phyloP scores from a whole-genome alignment of 2,329 filamentous ascomycete genomes.

The Cercospora nicotianae region DNA sequence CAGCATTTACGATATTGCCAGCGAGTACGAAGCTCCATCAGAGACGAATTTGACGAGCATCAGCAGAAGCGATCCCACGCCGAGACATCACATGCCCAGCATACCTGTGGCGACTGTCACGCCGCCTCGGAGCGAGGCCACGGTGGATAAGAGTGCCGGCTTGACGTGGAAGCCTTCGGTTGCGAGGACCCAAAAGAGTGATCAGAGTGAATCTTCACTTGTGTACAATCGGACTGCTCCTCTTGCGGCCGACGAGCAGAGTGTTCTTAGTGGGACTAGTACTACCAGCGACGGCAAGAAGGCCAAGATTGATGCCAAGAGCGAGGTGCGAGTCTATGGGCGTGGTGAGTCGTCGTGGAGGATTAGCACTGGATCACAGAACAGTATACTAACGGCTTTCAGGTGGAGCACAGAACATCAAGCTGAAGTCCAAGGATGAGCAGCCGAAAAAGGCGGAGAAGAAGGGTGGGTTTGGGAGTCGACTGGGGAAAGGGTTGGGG shows the following conservation, averaged over 20 bases:
- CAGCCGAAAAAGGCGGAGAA: conserved; percentile 31
- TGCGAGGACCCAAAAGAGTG: conserved; percentile 15
- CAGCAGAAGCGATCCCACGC: conserved; percentile 31
- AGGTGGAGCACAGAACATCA: conserved; percentile 57
- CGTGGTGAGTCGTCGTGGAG: conserved; percentile 49
- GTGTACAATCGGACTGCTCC: conserved; percentile 36
- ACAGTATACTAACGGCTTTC: conserved; percentile 24
- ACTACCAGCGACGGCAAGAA: conserved; percentile 38
- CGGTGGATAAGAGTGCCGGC: conserved; percentile 25
- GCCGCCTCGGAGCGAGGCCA: conserved; percentile 27
- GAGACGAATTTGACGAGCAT: conserved; percentile 18
- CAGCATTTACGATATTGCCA: conserved; percentile 28
- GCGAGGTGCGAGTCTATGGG: conserved; percentile 55
- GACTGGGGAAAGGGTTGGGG: conserved; percentile 20
- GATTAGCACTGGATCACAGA: conserved; percentile 13
- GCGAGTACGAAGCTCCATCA: conserved; percentile 24
- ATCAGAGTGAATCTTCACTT: conserved; percentile 27
- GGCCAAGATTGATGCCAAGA: conserved; percentile 50
- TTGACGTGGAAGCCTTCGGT: conserved; percentile 31
- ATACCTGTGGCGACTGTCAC: conserved; percentile 22
- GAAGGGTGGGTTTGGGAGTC: conserved; percentile 17
- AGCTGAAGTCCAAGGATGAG: conserved; percentile 48
- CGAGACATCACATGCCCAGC: conserved; percentile 12
- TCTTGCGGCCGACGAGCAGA: conserved; percentile 33
- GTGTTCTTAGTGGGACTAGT: conserved; percentile 34